These are phyloP conservation scores for Taiozyma sp. DNA, from an alignment of 1,139 yeast genomes.

Conservation along the genomic window DNA sequence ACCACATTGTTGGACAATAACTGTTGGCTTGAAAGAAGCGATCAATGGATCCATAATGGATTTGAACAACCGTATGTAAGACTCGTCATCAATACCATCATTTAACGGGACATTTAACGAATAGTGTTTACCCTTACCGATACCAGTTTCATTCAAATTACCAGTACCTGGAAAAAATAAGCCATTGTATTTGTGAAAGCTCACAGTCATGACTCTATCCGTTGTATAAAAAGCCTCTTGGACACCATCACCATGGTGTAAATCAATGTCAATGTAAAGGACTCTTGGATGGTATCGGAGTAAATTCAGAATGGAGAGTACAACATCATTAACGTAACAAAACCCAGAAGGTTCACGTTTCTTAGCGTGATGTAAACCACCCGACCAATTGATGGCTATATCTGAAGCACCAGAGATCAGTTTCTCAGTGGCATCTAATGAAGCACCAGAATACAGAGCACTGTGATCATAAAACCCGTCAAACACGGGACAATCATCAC, in stretches of 20 bases:
- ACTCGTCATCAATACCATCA: constrained; percentile 95
- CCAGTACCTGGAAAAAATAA: constrained; percentile 98
- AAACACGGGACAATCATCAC: constrained; percentile 97
- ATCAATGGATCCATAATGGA: constrained; percentile 86
- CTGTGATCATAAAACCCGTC: constrained; percentile 92
- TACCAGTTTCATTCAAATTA: constrained; percentile 78
- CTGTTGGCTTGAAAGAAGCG: constrained; percentile 81
- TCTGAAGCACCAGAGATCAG: constrained; percentile 83
- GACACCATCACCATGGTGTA: constrained; percentile 98
- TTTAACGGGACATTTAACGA: constrained; percentile 89
- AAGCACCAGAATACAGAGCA: constrained; percentile 85
- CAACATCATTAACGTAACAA: constrained; percentile 94
- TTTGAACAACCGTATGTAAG: constrained; percentile 72
- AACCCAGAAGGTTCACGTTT: constrained; percentile 93
- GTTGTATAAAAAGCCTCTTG: constrained; percentile 96
- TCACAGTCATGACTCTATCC: constrained; percentile 92
- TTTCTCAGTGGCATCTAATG: constrained; percentile 87
- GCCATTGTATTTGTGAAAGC: constrained; percentile 93
- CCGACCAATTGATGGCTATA: constrained; percentile 96
- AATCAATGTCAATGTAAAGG: constrained; percentile 88
- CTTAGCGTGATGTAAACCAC: constrained; percentile 96
- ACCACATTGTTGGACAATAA: constrained; percentile 94
- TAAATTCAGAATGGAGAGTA: constrained; percentile 76
- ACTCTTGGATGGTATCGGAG: constrained; percentile 88
- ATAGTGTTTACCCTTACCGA: constrained; percentile 83